These are phyloP conservation scores for Triticum turgidum DNA, from an alignment of 176 grass and related monocot genomes.

Conservation along the genomic window DNA sequence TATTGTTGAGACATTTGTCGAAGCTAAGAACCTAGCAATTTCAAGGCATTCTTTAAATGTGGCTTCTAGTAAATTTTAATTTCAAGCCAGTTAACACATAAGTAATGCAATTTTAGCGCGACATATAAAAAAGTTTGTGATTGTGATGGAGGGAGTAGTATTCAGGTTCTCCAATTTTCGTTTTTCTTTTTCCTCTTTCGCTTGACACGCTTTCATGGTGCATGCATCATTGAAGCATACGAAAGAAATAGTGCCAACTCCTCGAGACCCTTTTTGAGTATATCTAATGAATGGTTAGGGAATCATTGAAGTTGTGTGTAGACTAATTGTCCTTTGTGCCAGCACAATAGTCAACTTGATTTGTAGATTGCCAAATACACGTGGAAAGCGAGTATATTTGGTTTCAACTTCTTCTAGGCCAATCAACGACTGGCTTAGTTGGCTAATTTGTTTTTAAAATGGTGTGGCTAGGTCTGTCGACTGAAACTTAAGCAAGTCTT, in stretches of 20 bases:
- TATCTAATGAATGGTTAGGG: slow-evolving; percentile 21
- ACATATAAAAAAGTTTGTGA: background rate
- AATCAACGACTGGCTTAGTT: background rate
- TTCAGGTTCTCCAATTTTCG: background rate
- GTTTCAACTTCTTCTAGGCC: background rate
- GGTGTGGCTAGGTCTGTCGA: no score
- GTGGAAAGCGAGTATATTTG: background rate
- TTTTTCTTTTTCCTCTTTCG: background rate
- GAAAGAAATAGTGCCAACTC: background rate
- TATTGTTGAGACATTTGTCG: no score
- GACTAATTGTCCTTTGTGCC: background rate
- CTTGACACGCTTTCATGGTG: background rate
- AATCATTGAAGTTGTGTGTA: background rate
- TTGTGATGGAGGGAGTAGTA: background rate
- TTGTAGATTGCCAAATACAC: background rate
- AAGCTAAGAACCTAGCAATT: no score
- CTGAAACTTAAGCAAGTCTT: no score
- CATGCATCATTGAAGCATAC: background rate
- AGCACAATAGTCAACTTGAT: background rate
- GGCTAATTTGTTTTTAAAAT: background rate
- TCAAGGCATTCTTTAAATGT: no score
- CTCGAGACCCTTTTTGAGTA: background rate
- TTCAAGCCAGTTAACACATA: background rate
- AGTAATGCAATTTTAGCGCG: background rate
- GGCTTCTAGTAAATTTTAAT: no score